phyloP scores from a whole-genome alignment of 768 basidiomycete species.

The Dioszegia aurantiaca region DNA sequence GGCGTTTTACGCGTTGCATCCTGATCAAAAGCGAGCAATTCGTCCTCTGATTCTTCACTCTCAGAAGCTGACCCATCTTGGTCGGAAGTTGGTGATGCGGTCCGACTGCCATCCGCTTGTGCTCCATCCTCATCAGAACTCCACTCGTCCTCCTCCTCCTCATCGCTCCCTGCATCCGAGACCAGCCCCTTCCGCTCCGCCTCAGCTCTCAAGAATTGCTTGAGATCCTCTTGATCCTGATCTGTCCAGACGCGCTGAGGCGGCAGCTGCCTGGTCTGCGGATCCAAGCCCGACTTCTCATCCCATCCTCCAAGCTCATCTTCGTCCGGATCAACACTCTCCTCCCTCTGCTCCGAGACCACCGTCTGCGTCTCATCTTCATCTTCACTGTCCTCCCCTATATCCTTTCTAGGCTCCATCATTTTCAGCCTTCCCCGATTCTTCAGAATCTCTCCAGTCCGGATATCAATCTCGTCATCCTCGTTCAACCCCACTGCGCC shows the following conservation, averaged over 20 bases:
- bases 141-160: constrained; percentile 10
- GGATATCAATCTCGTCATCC: constrained; percentile 44
- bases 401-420: constrained; percentile 20
- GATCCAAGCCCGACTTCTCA: constrained; percentile 18
- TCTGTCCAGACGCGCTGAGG: constrained; percentile 19
- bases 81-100: not conserved
- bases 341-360: constrained; percentile 1
- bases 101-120: not conserved
- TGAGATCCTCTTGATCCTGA: constrained; percentile 36
- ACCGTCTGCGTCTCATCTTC: constrained; percentile 13
- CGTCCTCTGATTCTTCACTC: constrained; percentile 2
- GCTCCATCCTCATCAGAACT: constrained; percentile 11
- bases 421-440: constrained; percentile 31
- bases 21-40: constrained; percentile 3
- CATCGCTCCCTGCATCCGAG: not conserved
- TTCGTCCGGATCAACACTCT: constrained; percentile 25
- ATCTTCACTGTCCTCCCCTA: constrained; percentile 30
- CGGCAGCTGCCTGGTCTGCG: constrained; percentile 12
- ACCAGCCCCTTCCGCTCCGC: constrained; percentile 9
- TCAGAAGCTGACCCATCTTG: not conserved
- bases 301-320: constrained; percentile 39
- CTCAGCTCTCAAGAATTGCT: constrained; percentile 31
- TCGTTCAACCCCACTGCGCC: constrained; percentile 28
- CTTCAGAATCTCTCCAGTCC: constrained; percentile 26
- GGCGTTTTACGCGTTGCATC: constrained; percentile 11